Evolutionary conservation across 495 filamentous ascomycete genomes (phyloP), one percentile per base, ranked within the genome.

Genomic region (Lophiostoma macrostomum): DNA sequence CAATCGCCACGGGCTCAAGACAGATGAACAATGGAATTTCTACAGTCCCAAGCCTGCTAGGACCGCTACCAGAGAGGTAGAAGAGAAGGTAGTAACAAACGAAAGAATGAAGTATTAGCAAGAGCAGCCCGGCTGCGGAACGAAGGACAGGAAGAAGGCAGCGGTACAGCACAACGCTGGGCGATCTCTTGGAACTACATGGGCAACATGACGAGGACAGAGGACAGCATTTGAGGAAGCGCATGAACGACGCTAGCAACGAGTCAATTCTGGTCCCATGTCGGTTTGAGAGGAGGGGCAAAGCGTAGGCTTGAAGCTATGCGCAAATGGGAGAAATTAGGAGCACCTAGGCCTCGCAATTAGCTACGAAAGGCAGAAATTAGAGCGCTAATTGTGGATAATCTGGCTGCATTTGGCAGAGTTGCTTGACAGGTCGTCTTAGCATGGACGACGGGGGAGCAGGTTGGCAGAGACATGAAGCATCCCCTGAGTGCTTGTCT

Each of bases 101-200:
- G 42, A 50, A 41, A 51, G 41, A 42, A 54, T 36, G 44, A 49
- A 53, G 53, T 37, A 63, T 58, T 63, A 63, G 58, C 24, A 60
- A 64, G 6, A 46, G 60, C 60, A 64, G 60, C 35, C 60, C 60
- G 51, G 60, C 60, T 64, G 60, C 60, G 36, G 41, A 58, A 38
- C 22, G 47, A 56, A 56, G 37, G 40, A 53, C 43, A 48, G 29
- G 27, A 34, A 36, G 37, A 25, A 43, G 35, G 52, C 38, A 45
- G 50, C 24, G 28, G 34, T 46, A 46, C 38, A 61, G 41, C 46
- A 52, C 38, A 49, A 51, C 31, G 46, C 56, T 53, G 55, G 56
- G 60, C 60, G 39, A 56, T 51, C 24, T 41, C 50, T 52, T 60
- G 60, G 60, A 41, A 42, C 38, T 36, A 49, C 45, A 55, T 47